Base-by-base conservation (phyloP, 1,284 basidiomycete species). In the Cryptococcus hybrid region DNA sequence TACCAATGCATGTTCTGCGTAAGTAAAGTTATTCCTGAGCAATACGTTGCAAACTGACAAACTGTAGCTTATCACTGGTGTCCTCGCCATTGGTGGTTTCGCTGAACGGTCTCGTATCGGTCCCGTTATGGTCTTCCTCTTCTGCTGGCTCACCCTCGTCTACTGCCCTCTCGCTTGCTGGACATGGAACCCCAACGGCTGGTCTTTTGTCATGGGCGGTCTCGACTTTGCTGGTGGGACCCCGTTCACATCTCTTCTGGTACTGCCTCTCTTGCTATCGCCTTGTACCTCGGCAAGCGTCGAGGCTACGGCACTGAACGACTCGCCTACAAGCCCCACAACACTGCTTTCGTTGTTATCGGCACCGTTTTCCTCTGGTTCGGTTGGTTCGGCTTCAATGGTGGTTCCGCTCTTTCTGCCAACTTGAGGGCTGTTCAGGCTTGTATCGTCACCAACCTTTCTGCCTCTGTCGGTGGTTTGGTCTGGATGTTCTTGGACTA, bases 401-500 rank as follows among this genome's bases (percentile, higher is more conserved):
- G 92, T 45, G 90, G 90, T 42, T 75, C 73, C 5, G 74, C 74
- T 11, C 69, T 77, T 43, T 83, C 85, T 38, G 92, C 92, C 63
- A 95, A 95, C 80, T 80, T 96, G 53, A 85, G 92, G 58, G 93
- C 92, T 1, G 85, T 88, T 42, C 86, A 90, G 78, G 92, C 93
- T 15, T 91, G 89, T 79, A 88, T 94, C 62, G 90, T 95, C 60
- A 99, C 94, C 68, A 96, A 97, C 80, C 76, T 93, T 47, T 86
- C 91, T 1, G 91, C 91, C 2, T 85, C 85, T 56, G 86, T 89
- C 39, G 93, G 88, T 51, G 95, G 90, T 11, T 62, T 98, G 59
- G 94, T 92, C 11, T 99, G 95, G 94, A 92, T 97, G 90, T 78
- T 92, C 55, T 87, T 89, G 81, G 94, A 98, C 81, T 94, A 87